phyloP scores from a whole-genome alignment of 805 yeast species.

The Starmerella cellae region DNA sequence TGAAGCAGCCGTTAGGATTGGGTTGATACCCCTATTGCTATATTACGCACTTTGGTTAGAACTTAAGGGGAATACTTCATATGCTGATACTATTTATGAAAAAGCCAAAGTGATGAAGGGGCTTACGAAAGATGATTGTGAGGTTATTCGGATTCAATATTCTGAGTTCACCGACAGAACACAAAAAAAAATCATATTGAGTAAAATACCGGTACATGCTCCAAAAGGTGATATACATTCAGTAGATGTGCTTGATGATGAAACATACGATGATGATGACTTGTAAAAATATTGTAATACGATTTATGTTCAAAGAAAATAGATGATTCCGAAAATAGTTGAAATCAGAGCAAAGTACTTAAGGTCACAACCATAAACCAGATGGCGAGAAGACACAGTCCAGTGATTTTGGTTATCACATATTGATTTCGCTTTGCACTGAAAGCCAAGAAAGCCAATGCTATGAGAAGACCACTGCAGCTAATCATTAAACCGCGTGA shows the following conservation, averaged over 20 bases:
- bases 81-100: slow-evolving; percentile 21
- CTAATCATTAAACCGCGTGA: slow-evolving; percentile 32
- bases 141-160: no score
- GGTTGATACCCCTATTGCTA: slow-evolving; percentile 7
- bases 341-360: slow-evolving; percentile 1
- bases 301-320: background rate
- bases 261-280: background rate
- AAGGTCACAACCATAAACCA: slow-evolving; percentile 33
- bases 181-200: no score
- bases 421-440: slow-evolving; percentile 34
- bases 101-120: no score
- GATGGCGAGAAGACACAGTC: slow-evolving; percentile 29
- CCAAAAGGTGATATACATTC: no score
- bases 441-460: slow-evolving; percentile 30
- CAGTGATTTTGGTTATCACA: slow-evolving; percentile 32
- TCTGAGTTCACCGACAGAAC: no score
- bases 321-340: background rate
- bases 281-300: background rate
- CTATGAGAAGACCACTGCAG: slow-evolving; percentile 31
- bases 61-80: slow-evolving; percentile 16
- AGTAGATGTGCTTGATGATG: background rate
- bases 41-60: slow-evolving; percentile 26
- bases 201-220: no score
- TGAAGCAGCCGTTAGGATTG: slow-evolving; percentile 21
- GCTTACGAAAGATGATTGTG: no score